phyloP scores from a whole-genome alignment of 371 early-diverging fungal species.

The Lichtheimia ramosa region DNA sequence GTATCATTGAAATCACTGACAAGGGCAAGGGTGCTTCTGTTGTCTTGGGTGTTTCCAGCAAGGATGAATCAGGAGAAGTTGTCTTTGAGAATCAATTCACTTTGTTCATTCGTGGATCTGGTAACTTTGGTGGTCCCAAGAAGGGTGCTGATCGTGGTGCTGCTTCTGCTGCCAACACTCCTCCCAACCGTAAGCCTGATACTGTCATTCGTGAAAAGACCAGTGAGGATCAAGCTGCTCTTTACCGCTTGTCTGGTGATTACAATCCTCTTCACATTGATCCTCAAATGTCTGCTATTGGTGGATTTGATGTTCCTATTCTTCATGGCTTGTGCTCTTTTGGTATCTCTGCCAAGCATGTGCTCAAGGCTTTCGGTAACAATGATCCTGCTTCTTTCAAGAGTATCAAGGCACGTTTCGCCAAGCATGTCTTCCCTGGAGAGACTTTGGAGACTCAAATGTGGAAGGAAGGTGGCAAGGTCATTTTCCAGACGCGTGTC shows the following conservation, averaged over 20 bases:
- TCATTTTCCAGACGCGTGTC: conserved; percentile 90
- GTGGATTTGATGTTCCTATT: conserved; percentile 95
- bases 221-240: conserved; percentile 87
- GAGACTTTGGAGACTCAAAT: conserved; percentile 95
- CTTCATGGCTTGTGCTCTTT: conserved; percentile 94
- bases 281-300: conserved; percentile 90
- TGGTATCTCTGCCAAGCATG: conserved; percentile 89
- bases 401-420: conserved; percentile 90
- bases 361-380: conserved; percentile 74
- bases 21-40: conserved; percentile 94
- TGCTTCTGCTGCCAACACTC: conserved; percentile 68
- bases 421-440: conserved; percentile 93
- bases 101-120: conserved; percentile 90
- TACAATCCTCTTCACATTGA: conserved; percentile 95
- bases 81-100: conserved; percentile 89
- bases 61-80: conserved; percentile 74
- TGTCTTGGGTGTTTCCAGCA: conserved; percentile 78
- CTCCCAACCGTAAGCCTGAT: conserved; percentile 88
- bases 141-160: conserved; percentile 75
- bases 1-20: conserved; percentile 90
- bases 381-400: conserved; percentile 72
- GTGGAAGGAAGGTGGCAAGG: conserved; percentile 89
- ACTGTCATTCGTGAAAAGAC: conserved; percentile 82
- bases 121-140: conserved; percentile 87
- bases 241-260: conserved; percentile 91